Evolutionary conservation across 768 basidiomycete genomes (phyloP), one percentile per base, ranked within the genome.

Genomic region (Exsudoporus frostii): DNA sequence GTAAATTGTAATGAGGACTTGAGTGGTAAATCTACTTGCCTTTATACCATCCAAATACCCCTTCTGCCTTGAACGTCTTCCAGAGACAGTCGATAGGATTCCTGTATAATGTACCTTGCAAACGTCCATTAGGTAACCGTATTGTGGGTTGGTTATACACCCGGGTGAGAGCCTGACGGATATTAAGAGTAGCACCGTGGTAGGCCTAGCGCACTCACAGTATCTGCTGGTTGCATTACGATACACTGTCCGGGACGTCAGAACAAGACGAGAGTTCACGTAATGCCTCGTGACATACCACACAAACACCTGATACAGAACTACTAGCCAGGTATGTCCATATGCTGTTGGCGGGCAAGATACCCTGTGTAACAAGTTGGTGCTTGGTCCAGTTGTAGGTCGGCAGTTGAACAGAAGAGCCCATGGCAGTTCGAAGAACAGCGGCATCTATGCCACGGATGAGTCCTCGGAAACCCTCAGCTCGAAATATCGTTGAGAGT

Each of bases 141-240:
- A 76, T 77, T 0, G 92, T 93, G 10, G 92, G 90, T 76, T 96
- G 97, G 65, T 98, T 98, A 70, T 98, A 99, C 81, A 98, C 85
- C 52, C 97, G 80, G 7, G 97, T 98, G 45, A 98, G 71, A 45
- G 90, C 88, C 83, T 91, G 62, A 17, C 50, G 32, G 22, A 55
- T 20, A 41, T 61, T 32, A 58, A 24, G 13, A 40, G 19, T 30
- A 32, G 27, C 45, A 15, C 2, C 13, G 2, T 24, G 13, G 8
- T n/a, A 34, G 17, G 46, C 13, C 11, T 17, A 59, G 70, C 43
- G n/a, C 67, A 71, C 76, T 65, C 56, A 85, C 92, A 24, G 91
- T 93, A 67, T 93, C 91, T 8, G 92, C 91, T 8, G 92, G 92
- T 71, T 98, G 96, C 96, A 98, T 98, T 47, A 86, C 88, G 7